phyloP scores from a whole-genome alignment of 768 basidiomycete genomes.

The Hemileccinum rubropunctum region DNA sequence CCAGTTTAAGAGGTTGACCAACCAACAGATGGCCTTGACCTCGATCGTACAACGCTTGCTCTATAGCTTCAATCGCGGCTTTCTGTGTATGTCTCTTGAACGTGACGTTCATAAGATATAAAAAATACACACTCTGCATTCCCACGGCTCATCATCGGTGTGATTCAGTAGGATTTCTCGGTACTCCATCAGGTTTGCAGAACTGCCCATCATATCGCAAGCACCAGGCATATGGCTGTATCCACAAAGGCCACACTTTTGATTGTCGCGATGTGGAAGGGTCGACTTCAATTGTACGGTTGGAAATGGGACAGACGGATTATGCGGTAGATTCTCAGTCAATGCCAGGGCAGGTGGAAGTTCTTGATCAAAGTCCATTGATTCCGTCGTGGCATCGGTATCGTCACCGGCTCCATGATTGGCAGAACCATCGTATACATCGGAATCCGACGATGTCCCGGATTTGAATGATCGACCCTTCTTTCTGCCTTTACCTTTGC shows the following conservation, averaged over 20 bases:
- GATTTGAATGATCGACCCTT: conserved; percentile 31
- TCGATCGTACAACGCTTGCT: conserved; percentile 54
- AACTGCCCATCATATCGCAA: conserved; percentile 65
- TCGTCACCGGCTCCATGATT: conserved; percentile 17
- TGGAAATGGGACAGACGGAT: neutral
- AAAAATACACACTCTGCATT: conserved; percentile 51
- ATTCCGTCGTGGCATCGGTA: conserved; percentile 23
- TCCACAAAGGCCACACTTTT: conserved; percentile 63
- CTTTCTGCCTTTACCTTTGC: conserved; percentile 37
- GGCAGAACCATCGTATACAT: conserved; percentile 33
- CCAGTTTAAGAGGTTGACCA: conserved; percentile 62
- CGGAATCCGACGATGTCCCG: conserved; percentile 38
- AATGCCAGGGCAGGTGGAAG: neutral
- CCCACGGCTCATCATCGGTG: conserved; percentile 63
- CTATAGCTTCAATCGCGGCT: conserved; percentile 68
- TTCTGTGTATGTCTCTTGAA: conserved; percentile 37
- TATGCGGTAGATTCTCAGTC: conserved; percentile 5
- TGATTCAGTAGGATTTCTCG: conserved; percentile 63
- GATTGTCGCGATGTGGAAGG: conserved; percentile 6
- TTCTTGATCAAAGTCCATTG: conserved; percentile 17
- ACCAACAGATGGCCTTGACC: conserved; percentile 55
- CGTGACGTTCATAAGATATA: neutral
- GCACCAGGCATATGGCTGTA: conserved; percentile 43
- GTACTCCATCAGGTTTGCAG: conserved; percentile 67
- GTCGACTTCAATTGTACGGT: conserved; percentile 2